Evolutionary conservation across 2,329 filamentous ascomycete species (phyloP).

Genomic region (Malbranchea zuffiana): DNA sequence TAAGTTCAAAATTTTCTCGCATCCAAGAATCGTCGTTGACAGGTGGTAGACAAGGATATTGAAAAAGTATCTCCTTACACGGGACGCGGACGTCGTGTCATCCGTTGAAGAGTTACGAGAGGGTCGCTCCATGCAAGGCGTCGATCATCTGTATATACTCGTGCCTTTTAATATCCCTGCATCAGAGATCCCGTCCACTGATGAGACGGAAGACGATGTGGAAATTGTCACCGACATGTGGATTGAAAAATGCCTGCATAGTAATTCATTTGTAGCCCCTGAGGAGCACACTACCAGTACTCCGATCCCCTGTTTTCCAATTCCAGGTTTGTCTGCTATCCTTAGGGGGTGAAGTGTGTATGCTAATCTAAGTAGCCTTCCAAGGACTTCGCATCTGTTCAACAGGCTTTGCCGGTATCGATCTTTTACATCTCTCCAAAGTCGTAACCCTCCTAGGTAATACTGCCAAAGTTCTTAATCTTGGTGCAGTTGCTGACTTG

Average conservation of each 20-base stretch:
- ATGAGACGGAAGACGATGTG: conserved; percentile 34
- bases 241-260: conserved; percentile 76
- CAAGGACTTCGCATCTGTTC: conserved; percentile 61
- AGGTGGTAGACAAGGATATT: conserved; percentile 26
- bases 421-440: conserved; percentile 74
- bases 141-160: conserved; percentile 29
- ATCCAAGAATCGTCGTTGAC: conserved; percentile 6
- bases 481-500: conserved; percentile 20
- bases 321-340: conserved; percentile 38
- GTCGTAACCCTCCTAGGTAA: conserved; percentile 59
- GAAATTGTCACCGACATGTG: conserved; percentile 76
- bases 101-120: conserved; percentile 24
- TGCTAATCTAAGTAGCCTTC: conserved; percentile 43
- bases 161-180: conserved; percentile 30
- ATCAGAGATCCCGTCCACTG: conserved; percentile 27
- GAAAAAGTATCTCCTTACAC: conserved; percentile 31
- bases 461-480: too few relatives aligned
- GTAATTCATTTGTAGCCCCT: conserved; percentile 60
- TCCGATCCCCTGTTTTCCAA: conserved; percentile 61
- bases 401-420: conserved; percentile 71
- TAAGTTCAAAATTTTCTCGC: conserved; percentile 30
- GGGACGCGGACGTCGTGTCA: conserved; percentile 32
- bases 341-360: not conserved
- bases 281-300: conserved; percentile 60
- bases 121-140: conserved; percentile 15